Percentiles rank a stretch among this genome's conserved stretches.
These are phyloP conservation scores for Yamadazyma mexicana DNA, from an alignment of 1,139 yeast species.

Conservation along the genomic window DNA sequence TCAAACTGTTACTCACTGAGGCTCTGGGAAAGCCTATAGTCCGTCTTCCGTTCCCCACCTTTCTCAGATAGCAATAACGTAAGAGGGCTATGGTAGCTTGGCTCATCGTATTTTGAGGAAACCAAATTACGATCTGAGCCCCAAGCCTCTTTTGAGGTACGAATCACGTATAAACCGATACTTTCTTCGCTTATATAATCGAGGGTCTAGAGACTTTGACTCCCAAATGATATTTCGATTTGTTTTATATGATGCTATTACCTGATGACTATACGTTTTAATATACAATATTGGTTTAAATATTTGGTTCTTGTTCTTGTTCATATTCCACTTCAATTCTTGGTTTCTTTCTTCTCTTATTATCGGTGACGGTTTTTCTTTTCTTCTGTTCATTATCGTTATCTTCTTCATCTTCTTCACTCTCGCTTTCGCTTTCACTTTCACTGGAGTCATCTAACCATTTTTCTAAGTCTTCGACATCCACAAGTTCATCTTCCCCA, in stretches of 20 bases:
- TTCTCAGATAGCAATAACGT: too few species aligned
- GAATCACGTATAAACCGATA: too few species aligned
- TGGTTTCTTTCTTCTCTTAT: constrained; percentile 61
- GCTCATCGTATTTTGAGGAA: too few species aligned
- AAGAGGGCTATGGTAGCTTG: too few species aligned
- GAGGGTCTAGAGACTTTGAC: too few species aligned
- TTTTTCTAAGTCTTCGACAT: constrained; percentile 85
- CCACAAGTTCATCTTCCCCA: constrained; percentile 86
- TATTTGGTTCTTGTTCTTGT: constrained; percentile 46
- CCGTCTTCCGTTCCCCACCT: too few species aligned
- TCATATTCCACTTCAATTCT: constrained; percentile 84
- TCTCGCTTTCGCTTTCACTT: constrained; percentile 35
- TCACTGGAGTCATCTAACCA: constrained; percentile 77
- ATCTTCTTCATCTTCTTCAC: constrained; percentile 40
- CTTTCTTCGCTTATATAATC: too few species aligned
- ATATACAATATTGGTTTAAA: constrained; percentile 19
- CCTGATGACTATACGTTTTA: constrained; percentile 6
- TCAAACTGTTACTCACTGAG: not conserved
- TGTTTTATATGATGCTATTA: too few species aligned
- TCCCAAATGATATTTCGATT: too few species aligned
- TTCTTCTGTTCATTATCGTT: constrained; percentile 30
- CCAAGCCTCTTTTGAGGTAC: too few species aligned
- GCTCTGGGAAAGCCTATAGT: not conserved
- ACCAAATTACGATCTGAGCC: too few species aligned
- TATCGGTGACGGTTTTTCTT: constrained; percentile 38